Base-by-base conservation (phyloP, 148 eudicot species). In the Agrostemma githago region DNA sequence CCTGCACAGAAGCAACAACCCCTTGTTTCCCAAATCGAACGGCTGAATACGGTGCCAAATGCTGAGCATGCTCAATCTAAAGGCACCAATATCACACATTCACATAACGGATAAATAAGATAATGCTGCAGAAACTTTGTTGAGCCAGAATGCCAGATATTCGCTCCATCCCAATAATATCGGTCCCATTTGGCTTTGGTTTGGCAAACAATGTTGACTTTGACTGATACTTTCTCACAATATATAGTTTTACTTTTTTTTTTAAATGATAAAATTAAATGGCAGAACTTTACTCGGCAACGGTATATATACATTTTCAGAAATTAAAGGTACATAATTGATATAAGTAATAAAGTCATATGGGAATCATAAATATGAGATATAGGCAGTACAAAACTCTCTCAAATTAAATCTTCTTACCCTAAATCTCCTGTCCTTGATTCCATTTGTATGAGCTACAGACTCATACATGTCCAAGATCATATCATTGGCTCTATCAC, bases 21-120 rank as follows among this genome's bases (percentile, higher is more conserved):
- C 85, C 81, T 72, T 82, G 91, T 83, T 88, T 76, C 74, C 97
- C 95, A 77, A 92, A 96, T 56, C 88, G 85, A 72, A 84, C 82
- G 70, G 83, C 84, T 42, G 86, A 70, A 38, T 88, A 96, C 72
- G 83, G 85, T 42, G 85, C 87, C 85, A 96, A 83, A 92, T 96
- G 99, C 84, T 96, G 99, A 78, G 96, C 95, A 87, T 96, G 99
- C 78, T 96, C 99, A 78, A 96, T 89, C 99, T 95, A 89, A 81
- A 83, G 83, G 37, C 48, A 74, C 4, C 69, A 70, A 70, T 43
- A 70, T 46, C 53, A 62, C 37, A 44, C 12, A 40, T 60, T 53
- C 7, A 67, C 72, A 19, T 53, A 79, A 61, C 57, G 16, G 8
- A 70, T 37, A 16, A 14, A 40, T 60, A 72, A 46, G 60, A 8